Conservation (phyloP, 1,284 basidiomycete species). For the Apiotrichum akiyoshidainum region DNA sequence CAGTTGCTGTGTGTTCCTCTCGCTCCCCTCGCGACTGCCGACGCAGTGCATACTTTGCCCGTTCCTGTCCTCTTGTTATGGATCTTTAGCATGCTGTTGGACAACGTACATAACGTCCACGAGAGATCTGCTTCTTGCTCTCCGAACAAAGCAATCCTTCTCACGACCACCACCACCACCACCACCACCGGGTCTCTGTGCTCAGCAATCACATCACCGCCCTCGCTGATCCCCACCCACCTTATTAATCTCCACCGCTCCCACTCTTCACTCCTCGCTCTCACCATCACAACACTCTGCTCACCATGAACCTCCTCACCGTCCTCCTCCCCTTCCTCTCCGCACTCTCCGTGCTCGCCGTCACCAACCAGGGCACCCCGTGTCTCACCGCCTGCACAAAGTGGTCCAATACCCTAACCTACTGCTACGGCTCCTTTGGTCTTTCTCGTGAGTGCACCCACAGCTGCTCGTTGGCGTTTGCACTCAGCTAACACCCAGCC, state of each 20-base stretch:
- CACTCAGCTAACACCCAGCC: constrained; percentile 15
- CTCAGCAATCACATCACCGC: no score
- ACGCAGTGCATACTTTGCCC: no score
- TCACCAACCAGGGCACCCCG: constrained; percentile 9
- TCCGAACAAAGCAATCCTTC: no score
- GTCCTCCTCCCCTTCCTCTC: background rate
- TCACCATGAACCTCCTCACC: background rate
- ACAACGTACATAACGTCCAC: no score
- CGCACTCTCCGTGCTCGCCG: constrained; percentile 2
- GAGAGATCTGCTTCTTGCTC: no score
- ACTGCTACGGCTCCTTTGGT: constrained; percentile 13
- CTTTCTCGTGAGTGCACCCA: constrained; percentile 8
- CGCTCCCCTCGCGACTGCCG: no score
- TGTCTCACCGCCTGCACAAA: constrained; percentile 9
- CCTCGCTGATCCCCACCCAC: no score
- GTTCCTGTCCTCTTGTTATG: no score
- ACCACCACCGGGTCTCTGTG: no score
- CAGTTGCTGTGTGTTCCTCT: no score
- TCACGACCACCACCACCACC: no score
- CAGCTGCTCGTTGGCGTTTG: background rate
- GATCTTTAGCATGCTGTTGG: no score
- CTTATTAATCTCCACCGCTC: background rate
- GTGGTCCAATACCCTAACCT: constrained; percentile 14
- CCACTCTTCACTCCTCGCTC: background rate
- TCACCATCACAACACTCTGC: background rate